Conservation (phyloP, 2,329 filamentous ascomycete genomes). For the Apiospora hydei region DNA sequence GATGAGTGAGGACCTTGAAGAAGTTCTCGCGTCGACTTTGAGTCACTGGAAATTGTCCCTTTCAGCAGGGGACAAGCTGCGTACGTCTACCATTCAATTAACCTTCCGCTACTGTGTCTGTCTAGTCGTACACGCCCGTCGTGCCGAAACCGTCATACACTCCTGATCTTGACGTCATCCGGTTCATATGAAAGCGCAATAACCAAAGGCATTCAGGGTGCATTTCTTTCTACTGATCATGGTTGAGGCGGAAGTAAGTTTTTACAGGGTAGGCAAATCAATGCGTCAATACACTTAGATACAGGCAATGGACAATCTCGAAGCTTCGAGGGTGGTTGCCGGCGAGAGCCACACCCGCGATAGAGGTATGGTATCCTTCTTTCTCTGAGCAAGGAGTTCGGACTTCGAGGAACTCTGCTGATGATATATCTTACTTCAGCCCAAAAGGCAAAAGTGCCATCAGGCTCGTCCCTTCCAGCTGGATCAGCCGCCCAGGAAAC, state of each 20-base stretch:
- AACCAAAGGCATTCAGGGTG: too few species aligned
- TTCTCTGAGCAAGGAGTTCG: not conserved
- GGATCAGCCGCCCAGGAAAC: not conserved
- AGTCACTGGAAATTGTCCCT: not conserved
- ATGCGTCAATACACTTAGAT: not conserved
- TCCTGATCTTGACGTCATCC: not conserved
- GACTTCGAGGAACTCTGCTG: not conserved
- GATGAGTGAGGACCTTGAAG: not conserved
- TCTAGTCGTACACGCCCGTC: not conserved
- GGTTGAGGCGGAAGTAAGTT: not conserved
- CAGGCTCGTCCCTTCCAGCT: not conserved
- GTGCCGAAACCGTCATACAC: not conserved
- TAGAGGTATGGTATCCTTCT: not conserved
- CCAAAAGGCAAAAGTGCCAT: not conserved
- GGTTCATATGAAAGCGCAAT: not conserved
- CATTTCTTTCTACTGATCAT: not conserved
- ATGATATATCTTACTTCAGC: not conserved
- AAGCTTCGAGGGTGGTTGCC: not conserved
- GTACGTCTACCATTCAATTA: not conserved
- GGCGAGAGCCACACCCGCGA: not conserved
- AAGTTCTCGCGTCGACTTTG: not conserved
- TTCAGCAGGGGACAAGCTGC: not conserved
- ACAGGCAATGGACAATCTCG: not conserved
- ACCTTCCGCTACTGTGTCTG: not conserved
- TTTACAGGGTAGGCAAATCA: too few species aligned